Evolutionary conservation across 2,329 filamentous ascomycete species (phyloP), one percentile per base, ranked within the genome.

Genomic region (Pseudocercospora musae): DNA sequence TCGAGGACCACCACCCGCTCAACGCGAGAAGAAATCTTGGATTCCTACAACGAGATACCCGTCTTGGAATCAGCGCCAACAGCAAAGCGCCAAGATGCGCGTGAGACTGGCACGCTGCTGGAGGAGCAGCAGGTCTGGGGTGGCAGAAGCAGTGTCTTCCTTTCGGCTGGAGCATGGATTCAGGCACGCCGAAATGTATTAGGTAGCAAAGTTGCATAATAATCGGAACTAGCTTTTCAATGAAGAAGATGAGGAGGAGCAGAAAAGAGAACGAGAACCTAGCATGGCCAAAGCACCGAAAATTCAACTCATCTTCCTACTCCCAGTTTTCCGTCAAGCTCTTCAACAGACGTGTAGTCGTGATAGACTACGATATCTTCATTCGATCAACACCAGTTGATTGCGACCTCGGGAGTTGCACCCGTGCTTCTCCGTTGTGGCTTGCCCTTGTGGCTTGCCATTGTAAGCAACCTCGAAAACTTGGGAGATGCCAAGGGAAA

Each of bases 151-250:
- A 29, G 33, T 46, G 23, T 48, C 37, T 48, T 57, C 29, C 42
- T 46, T 57, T 42, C 53, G 33, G 55, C 55, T 40, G 23, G 21
- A 40, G 55, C 23, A 48, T 57, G 23, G 23, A 33, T 31, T 20
- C 25, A 21, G 20, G 55, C 21, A 37, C 13, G 21, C 37, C 55
- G 37, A 40, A 48, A 33, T 57, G 55, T 57, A 48, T 48, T 48
- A 23, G 42, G 27, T 48, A 46, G 37, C 37, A 33, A 57, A 57
- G 52, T 54, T 33, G 52, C 52, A 40, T 54, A 33, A 54, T 18
- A 20, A 23, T 20, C n/a, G 21, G 27, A 40, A 40, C 15, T 40
- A 18, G 37, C 37, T 40, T 40, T 40, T 18, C 37, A 40, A 40
- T 18, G 37, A 40, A 40, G 37, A 40, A 18, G 37, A 40, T n/a